Evolutionary conservation across 768 basidiomycete species (phyloP), one percentile per base, ranked within the genome.

Genomic region (Suillus brevipes): DNA sequence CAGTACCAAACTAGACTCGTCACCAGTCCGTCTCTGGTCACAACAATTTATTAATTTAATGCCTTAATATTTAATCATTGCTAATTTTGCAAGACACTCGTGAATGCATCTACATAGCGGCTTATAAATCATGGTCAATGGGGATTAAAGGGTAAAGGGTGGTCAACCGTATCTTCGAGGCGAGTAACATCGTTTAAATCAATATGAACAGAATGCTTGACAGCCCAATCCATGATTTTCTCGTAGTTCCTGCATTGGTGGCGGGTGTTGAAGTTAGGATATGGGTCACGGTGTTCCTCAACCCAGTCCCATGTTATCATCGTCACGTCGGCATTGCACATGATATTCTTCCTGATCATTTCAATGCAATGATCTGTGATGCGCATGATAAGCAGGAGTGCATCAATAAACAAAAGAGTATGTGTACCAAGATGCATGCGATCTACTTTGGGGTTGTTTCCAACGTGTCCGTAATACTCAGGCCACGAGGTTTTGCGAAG

Each of bases 301-400:
- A 68, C 45, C 67, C 67, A 66, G 52, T 66, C 58, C 61, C 65
- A 68, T 14, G 47, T 20, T 18, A 68, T 62, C 65, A 66, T 66
- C 12, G 57, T 63, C 20, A 63, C 28, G 45, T 68, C 65, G 10
- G 62, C 55, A 34, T 62, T 63, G 28, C 67, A 68, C 65, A 68
- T 68, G n/a, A 66, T 10, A 25, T 42, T 65, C 58, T 68, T 52
- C 18, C 67, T 56, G 49, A 66, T 31, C 43, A 60, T 40, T 25
- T 68, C 65, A 28, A 68, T 34, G 28, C 65, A 68, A 23, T 55
- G 56, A n/a, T 63, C 65, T 67, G 36, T 28, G 4, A 8, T 18
- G 7, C 20, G 43, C 10, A 14, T 5, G 2, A 43, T 23, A 16
- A 45, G 63, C 4, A 59, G 1, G 40, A 60, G 28, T 16, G 57